Base-by-base conservation (phyloP, 805 yeast species). In the Zygotorulaspora sp. region DNA sequence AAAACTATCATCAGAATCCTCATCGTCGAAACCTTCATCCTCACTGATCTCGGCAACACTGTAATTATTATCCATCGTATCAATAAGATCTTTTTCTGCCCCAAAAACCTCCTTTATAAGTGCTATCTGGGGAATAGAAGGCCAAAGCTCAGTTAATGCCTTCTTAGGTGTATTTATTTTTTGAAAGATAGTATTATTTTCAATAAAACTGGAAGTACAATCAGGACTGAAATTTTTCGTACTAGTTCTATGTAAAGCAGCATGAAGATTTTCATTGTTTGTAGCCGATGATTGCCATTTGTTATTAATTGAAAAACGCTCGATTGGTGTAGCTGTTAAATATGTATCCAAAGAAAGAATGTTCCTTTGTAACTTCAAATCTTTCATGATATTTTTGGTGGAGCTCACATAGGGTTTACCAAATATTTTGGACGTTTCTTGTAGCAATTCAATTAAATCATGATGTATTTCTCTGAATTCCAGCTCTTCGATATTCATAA, bases 311-410 rank as follows among this genome's bases (percentile, higher is more conserved):
- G 32, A 26, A 10, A 18, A 13, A 30, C 78, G 53, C 1, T 48
- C 36, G 3, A 65, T 21, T 45, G 50, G 30, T 18, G 58, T 21
- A 15, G 56, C 38, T 12, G 50, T 45, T 3, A 58, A 40, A 35
- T 65, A 67, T 0, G 51, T 42, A 0, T 50, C 48, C 23, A 73
- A 47, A 6, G 68, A 67, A 31, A 69, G 57, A 2, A 57, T 27
- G n/a, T 62, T 59, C 36, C 85, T 63, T 41, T 78, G 80, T 42
- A 52, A 70, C 18, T 53, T 58, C 6, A 79, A 70, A 48, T 85
- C 94, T 20, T 70, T 69, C 61, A 82, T 70, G 9, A 87, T 65
- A 26, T 72, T 74, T 34, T 66, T 69, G 5, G 88, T 78, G 24
- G 73, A 68, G 13, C 64, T 62, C 5, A 69, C 63, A 38, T 60